Percentiles rank a stretch among this genome's conserved stretches.
Conservation (phyloP, 495 filamentous ascomycete species). For the Annulohypoxylon moriforme region DNA sequence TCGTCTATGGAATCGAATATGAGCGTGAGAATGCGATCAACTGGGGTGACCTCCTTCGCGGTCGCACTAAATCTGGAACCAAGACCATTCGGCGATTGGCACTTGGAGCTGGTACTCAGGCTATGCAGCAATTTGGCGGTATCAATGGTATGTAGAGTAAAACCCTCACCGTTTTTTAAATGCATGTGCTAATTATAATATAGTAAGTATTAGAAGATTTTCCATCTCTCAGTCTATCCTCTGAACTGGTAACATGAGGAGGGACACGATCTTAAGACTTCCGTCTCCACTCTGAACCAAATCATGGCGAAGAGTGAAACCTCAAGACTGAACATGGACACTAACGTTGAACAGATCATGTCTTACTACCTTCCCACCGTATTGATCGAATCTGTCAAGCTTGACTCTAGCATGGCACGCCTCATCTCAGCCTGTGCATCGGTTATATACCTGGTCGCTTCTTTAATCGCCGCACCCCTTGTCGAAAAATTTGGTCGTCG, state of each 20-base stretch:
- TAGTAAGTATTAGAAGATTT: constrained; percentile 38
- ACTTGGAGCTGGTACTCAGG: constrained; percentile 52
- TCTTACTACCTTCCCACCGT: constrained; percentile 59
- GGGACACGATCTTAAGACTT: not conserved
- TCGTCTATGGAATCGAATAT: constrained; percentile 44
- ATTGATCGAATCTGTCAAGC: constrained; percentile 55
- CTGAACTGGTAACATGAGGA: not conserved
- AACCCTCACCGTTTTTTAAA: constrained; percentile 18
- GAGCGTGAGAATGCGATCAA: constrained; percentile 45
- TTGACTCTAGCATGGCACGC: constrained; percentile 48
- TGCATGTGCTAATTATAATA: constrained; percentile 44
- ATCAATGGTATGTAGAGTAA: constrained; percentile 43
- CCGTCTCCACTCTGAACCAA: not conserved
- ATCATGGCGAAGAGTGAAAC: not conserved
- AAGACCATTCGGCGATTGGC: constrained; percentile 52
- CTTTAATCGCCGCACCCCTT: constrained; percentile 61
- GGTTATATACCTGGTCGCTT: constrained; percentile 54
- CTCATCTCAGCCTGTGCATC: constrained; percentile 51
- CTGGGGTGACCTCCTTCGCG: constrained; percentile 44
- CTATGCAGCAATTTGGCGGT: constrained; percentile 54
- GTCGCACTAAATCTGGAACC: constrained; percentile 39
- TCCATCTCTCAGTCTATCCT: not conserved
- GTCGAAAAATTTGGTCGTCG: constrained; percentile 68
- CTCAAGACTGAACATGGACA: constrained; percentile 24
- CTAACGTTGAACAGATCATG: constrained; percentile 42